These are phyloP conservation scores for Globisporangium solare DNA, from an alignment of 352 stramenopile species.

Conservation along the genomic window DNA sequence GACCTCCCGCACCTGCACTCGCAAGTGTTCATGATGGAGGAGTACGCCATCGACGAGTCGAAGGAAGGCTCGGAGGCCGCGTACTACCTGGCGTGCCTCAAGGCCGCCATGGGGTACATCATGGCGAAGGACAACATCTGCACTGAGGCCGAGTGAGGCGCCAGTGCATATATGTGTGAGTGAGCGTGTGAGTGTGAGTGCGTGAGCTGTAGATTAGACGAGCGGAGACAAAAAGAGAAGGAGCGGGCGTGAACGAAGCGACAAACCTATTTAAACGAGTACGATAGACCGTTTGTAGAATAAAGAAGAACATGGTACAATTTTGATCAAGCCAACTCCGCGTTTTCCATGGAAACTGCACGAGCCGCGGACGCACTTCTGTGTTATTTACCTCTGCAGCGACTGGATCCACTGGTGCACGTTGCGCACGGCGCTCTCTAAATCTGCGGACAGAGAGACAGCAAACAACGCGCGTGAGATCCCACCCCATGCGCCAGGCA, in stretches of 20 bases:
- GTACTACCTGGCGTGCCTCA: constrained; percentile 79
- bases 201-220: too few relatives aligned
- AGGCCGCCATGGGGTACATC: constrained; percentile 78
- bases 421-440: constrained; percentile 36
- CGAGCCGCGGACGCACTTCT: background rate
- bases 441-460: constrained; percentile 14
- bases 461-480: background rate
- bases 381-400: constrained; percentile 33
- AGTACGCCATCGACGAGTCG: constrained; percentile 64
- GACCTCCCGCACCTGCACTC: constrained; percentile 70
- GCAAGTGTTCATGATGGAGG: constrained; percentile 77
- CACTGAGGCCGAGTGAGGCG: too few relatives aligned
- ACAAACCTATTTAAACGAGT: too few relatives aligned
- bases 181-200: constrained; percentile 13
- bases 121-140: constrained; percentile 25
- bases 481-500: too few relatives aligned
- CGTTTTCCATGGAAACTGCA: background rate
- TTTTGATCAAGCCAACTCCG: background rate
- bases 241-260: too few relatives aligned
- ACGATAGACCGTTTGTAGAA: too few relatives aligned
- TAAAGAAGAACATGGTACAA: too few relatives aligned
- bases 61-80: constrained; percentile 71
- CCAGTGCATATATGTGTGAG: constrained; percentile 11
- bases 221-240: too few relatives aligned
- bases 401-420: constrained; percentile 72